Percentiles rank a stretch among this genome's conserved stretches.
phyloP scores from a whole-genome alignment of 23 red algal species.

The Pyropia yezoensis region DNA sequence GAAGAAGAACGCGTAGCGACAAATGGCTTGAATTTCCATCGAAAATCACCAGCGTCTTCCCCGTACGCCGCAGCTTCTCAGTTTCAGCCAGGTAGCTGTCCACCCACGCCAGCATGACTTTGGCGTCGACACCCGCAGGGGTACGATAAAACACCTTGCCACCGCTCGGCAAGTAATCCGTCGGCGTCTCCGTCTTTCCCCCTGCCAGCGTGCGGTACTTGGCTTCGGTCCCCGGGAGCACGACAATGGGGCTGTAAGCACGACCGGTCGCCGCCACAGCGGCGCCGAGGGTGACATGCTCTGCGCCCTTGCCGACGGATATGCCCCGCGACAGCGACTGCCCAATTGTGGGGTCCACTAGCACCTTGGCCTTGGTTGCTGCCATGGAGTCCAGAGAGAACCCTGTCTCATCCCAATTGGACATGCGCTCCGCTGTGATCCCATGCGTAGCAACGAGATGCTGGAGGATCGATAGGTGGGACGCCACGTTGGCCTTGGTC shows the following conservation, averaged over 20 bases:
- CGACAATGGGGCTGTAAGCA: conserved; percentile 10
- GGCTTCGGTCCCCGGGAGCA: conserved; percentile 10
- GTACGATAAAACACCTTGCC: conserved; percentile 11
- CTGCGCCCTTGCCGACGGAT: neutral
- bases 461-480: no score
- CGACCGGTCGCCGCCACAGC: conserved; percentile 9
- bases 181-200: conserved; percentile 9
- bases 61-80: neutral
- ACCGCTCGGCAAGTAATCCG: neutral
- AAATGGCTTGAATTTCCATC: conserved; percentile 20
- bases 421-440: no score
- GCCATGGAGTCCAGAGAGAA: no score
- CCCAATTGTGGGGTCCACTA: no score
- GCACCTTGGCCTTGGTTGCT: no score
- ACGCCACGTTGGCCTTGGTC: no score
- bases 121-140: neutral
- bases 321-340: no score
- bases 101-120: conserved; percentile 23
- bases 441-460: no score
- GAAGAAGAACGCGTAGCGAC: conserved; percentile 9
- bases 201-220: neutral
- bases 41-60: neutral
- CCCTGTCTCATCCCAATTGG: no score
- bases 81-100: conserved; percentile 20
- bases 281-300: conserved; percentile 9